These are phyloP conservation scores for Chimonanthus praecox DNA, from an alignment of 164 flowering plant genomes.

Conservation along the genomic window DNA sequence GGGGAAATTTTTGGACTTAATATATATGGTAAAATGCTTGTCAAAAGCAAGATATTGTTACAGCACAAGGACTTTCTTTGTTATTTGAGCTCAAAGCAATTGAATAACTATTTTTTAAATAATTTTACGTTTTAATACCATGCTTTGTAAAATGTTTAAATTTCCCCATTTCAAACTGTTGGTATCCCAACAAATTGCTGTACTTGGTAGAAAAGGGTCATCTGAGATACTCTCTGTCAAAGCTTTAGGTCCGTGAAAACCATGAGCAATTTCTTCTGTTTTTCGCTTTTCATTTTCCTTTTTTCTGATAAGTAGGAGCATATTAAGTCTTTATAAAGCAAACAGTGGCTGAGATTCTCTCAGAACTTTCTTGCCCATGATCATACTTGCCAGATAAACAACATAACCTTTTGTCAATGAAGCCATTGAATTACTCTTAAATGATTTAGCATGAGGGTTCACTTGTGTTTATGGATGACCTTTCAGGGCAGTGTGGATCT, in stretches of 20 bases:
- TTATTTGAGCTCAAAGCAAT: neutral
- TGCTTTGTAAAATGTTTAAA: too few species aligned
- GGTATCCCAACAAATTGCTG: neutral
- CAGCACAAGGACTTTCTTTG: neutral
- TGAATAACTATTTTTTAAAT: too few species aligned
- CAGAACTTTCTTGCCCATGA: neutral
- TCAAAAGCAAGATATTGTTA: neutral
- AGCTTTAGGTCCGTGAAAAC: neutral
- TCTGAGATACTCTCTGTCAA: neutral
- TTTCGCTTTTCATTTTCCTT: neutral
- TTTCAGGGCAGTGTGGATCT: conserved; percentile 57
- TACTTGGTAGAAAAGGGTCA: neutral
- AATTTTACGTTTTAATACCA: too few species aligned
- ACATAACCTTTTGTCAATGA: neutral
- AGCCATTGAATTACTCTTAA: neutral
- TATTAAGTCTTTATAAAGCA: neutral
- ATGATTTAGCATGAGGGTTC: neutral
- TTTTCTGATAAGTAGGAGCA: neutral
- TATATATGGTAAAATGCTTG: neutral
- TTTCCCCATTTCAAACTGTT: neutral
- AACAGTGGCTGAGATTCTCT: neutral
- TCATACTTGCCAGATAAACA: neutral
- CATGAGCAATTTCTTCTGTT: neutral
- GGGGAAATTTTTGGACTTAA: neutral
- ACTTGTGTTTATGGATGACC: conserved; percentile 1